Base-by-base conservation (phyloP, 2,329 filamentous ascomycete species). In the Mollisiaceae sp. region DNA sequence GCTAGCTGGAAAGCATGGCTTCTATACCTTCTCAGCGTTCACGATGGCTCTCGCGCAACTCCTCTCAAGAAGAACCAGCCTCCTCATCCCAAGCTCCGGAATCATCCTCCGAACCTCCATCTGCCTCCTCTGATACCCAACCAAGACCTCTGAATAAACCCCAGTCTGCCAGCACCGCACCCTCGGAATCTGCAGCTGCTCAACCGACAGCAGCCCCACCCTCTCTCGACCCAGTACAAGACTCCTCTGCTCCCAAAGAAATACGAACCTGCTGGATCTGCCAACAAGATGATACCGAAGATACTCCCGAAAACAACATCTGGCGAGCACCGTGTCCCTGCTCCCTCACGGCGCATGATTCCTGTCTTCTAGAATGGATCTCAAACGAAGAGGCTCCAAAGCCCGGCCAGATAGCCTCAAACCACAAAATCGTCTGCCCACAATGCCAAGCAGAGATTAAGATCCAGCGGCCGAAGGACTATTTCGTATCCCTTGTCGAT, bases 311-410 rank as follows among this genome's bases (percentile, higher is more conserved):
- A 4, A 74, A 75, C 20, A 76, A 79, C 55, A 78, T 81, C 62
- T 99, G 95, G 94, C 89, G 92, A 54, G 91, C 91, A 62, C 94
- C 95, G 1, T 99, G 95, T 76, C 91, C 90, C 0, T 99, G 95
- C 79, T 93, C 92, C 14, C 83, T 99, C 45, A 91, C 92, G 63
- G 95, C 94, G 1, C 95, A 99, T 77, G 93, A 98, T 77, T 86
- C 88, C 66, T 97, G 94, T 76, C 84, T 98, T 70, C 83, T 98
- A 45, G 91, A 93, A 73, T 99, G 94, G 94, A 90, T 98, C 20
- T 90, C 92, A n/a, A 93, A 97, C 75, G 87, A 93, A 75, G 93
- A 97, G 79, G 82, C 85, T 24, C 85, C 86, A 1, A 83, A 80
- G 79, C 85, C 20, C 75, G 81, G 67, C 79, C 81, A 69, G 78